These are phyloP conservation scores for Prunus fruticosa DNA, from an alignment of 306 rosid genomes.

Conservation along the genomic window DNA sequence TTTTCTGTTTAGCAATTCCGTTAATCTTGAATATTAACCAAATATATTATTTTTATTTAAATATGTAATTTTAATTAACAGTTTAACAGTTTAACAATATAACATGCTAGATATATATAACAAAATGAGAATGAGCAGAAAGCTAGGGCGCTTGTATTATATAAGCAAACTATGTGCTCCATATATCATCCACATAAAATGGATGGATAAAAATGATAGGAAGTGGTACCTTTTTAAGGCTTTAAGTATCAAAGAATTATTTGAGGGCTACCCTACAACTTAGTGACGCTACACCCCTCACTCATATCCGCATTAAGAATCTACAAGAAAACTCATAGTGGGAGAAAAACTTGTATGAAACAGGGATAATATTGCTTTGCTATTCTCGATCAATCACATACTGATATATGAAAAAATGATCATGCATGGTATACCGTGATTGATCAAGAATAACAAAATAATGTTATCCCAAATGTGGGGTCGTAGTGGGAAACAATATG, in stretches of 20 bases:
- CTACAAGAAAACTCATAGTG: neutral
- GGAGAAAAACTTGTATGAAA: neutral
- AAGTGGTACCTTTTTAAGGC: neutral
- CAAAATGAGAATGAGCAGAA: too few species aligned
- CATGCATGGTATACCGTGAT: too few species aligned
- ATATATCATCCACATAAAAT: neutral
- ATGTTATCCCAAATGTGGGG: too few species aligned
- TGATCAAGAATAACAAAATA: too few species aligned
- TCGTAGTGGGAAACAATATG: constrained; percentile 12
- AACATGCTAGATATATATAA: too few species aligned
- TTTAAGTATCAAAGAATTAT: neutral
- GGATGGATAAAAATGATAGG: neutral
- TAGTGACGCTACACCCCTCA: neutral
- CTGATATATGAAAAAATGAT: too few species aligned
- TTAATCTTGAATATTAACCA: too few species aligned
- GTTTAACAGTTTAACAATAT: too few species aligned
- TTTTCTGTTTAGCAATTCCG: too few species aligned
- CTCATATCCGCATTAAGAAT: neutral
- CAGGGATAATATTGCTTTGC: fast-evolving
- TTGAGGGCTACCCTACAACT: neutral
- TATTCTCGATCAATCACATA: fast-evolving
- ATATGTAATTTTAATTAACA: too few species aligned
- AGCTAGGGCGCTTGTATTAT: too few species aligned
- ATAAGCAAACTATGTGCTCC: neutral
- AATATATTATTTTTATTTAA: too few species aligned